Percentiles rank a stretch among this genome's conserved stretches.
phyloP scores from a whole-genome alignment of 371 early-diverging fungal genomes.

The Gilbertella persicaria region DNA sequence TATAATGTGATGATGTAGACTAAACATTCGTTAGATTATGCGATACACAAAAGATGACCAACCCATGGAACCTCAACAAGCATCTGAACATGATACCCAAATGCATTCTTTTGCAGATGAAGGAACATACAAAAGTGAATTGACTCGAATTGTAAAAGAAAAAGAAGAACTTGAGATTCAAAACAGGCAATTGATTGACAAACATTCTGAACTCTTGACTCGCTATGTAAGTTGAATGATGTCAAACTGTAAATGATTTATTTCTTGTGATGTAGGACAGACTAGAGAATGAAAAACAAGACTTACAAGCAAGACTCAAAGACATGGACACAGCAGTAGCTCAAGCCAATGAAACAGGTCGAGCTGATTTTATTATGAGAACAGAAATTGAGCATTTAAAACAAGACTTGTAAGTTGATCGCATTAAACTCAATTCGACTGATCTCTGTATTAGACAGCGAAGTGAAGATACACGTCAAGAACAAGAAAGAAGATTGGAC shows the following conservation, averaged over 20 bases:
- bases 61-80: constrained; percentile 9
- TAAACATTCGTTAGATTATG: constrained; percentile 23
- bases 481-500: constrained; percentile 66
- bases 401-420: constrained; percentile 69
- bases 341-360: constrained; percentile 76
- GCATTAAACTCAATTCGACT: too few relatives aligned
- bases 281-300: constrained; percentile 62
- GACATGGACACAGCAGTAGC: constrained; percentile 72
- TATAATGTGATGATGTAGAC: not conserved
- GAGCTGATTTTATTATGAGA: constrained; percentile 80
- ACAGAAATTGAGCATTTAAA: constrained; percentile 88
- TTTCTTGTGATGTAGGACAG: constrained; percentile 58
- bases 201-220: constrained; percentile 54
- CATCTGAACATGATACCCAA: constrained; percentile 27
- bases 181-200: constrained; percentile 56
- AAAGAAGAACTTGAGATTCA: constrained; percentile 64
- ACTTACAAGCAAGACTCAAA: constrained; percentile 62
- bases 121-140: constrained; percentile 30
- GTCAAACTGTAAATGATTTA: not conserved
- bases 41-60: constrained; percentile 13
- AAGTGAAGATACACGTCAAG: constrained; percentile 78
- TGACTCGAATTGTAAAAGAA: constrained; percentile 37
- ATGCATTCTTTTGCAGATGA: constrained; percentile 24
- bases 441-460: constrained; percentile 50
- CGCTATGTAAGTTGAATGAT: constrained; percentile 56